Conservation (phyloP, 2,329 filamentous ascomycete genomes). For the Rutstroemia sp. region DNA sequence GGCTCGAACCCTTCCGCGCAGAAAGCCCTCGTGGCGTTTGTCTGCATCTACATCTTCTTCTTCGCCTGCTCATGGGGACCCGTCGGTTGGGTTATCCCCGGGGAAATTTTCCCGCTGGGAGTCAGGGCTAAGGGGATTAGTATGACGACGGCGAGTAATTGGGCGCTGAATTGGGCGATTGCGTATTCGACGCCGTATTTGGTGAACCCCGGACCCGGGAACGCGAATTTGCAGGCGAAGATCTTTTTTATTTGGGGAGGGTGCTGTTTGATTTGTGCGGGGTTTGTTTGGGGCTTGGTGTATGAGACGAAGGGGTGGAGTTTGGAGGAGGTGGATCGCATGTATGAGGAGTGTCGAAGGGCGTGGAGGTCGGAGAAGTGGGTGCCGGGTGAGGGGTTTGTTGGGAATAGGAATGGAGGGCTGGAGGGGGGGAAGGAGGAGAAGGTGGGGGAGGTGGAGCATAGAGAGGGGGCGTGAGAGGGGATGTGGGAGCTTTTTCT, state of each 20-base stretch:
- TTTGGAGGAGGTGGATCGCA: constrained; percentile 63
- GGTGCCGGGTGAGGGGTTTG: neutral
- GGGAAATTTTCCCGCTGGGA: constrained; percentile 82
- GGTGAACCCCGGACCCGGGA: constrained; percentile 37
- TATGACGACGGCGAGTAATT: constrained; percentile 80
- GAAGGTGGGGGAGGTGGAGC: neutral
- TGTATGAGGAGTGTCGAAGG: constrained; percentile 34
- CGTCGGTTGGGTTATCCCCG: constrained; percentile 71
- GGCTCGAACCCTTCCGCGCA: constrained; percentile 40
- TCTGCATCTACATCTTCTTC: constrained; percentile 45
- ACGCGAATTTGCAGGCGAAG: constrained; percentile 27
- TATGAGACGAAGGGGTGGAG: constrained; percentile 63
- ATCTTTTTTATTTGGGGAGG: constrained; percentile 51
- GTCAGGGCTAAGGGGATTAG: constrained; percentile 61
- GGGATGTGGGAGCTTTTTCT: too few species aligned
- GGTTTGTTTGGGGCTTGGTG: constrained; percentile 51
- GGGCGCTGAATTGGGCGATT: constrained; percentile 73
- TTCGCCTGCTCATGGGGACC: constrained; percentile 6
- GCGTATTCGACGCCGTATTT: constrained; percentile 67
- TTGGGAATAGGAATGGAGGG: neutral
- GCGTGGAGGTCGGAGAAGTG: constrained; percentile 3
- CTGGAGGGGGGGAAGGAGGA: neutral
- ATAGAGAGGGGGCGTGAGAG: neutral
- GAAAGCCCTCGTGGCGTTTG: constrained; percentile 40
- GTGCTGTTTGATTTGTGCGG: constrained; percentile 43